Evolutionary conservation across 805 yeast species (phyloP), one percentile per base, ranked within the genome.

Genomic region (Candida oleophila): DNA sequence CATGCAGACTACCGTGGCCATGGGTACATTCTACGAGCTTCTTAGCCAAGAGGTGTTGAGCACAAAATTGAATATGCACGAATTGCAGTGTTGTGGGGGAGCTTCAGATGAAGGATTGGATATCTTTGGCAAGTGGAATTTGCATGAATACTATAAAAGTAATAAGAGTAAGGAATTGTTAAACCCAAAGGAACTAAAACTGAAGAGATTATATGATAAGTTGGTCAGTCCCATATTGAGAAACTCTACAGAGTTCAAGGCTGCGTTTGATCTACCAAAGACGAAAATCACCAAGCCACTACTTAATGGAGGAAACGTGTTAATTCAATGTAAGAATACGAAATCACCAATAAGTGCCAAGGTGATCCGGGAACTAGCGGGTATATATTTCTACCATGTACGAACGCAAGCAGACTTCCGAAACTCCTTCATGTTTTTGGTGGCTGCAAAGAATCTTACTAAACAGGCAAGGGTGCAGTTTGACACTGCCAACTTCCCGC

Each of bases 61-160:
- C 47, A 42, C 61, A 1, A 52, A 60, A n/a, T 64, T 80, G 21
- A 59, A 68, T 16, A 66, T 78, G 38, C 53, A 55, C 14, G 56
- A 67, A 30, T 46, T 80, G 40, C 49, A 65, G 1, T 73, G 78
- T 37, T 72, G 68, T 35, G 87, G 87, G 1, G 83, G 85, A 1
- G 66, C 80, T 1, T 71, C 73, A 42, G 87, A 82, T 52, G 69
- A 74, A 44, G 87, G 87, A 0, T 64, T 81, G 3, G 87, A 82
- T 55, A 56, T 82, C 3, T 56, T 76, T 18, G 85, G 84, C 0
- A 65, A 65, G 37, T 80, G 85, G 85, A 62, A 76, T 45, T 58
- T 74, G 41, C 45, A 53, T 16, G 14, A 12, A 4, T 36, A 36
- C 22, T 36, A 5, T 18, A 34, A 16, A n/a, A 34, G 37, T 16